Conservation (phyloP, 495 filamentous ascomycete species). For the Penicillium cataractarum region DNA sequence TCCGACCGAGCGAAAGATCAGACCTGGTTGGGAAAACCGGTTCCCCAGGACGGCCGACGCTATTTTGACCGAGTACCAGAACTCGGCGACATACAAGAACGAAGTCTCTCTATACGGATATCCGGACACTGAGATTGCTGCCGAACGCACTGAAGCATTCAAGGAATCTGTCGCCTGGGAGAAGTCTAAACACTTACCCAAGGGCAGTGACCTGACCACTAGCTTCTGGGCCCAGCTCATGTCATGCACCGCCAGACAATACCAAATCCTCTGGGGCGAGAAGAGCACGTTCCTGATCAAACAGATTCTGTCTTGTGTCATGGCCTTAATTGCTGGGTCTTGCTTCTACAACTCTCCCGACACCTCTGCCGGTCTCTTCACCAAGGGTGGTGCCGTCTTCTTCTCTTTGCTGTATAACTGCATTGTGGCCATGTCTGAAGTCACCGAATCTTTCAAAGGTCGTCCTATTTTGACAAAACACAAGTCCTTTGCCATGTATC, state of each 20-base stretch:
- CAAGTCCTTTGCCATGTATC: slow-evolving; percentile 72
- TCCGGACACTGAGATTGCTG: slow-evolving; percentile 44
- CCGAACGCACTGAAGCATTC: slow-evolving; percentile 50
- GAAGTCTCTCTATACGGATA: slow-evolving; percentile 52
- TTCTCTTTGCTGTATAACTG: slow-evolving; percentile 74
- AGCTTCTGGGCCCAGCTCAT: slow-evolving; percentile 59
- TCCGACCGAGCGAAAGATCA: slow-evolving; percentile 63
- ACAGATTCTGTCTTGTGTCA: slow-evolving; percentile 43
- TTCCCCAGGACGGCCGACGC: slow-evolving; percentile 50
- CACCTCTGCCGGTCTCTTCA: slow-evolving; percentile 48
- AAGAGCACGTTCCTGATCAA: slow-evolving; percentile 62
- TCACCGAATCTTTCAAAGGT: slow-evolving; percentile 67
- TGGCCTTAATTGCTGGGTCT: slow-evolving; percentile 45
- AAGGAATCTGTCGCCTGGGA: slow-evolving; percentile 47
- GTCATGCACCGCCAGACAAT: slow-evolving; percentile 54
- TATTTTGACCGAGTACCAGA: slow-evolving; percentile 43
- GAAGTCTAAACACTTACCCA: slow-evolving; percentile 37
- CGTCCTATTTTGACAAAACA: slow-evolving; percentile 76
- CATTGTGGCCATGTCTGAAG: slow-evolving; percentile 69
- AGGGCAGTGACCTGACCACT: slow-evolving; percentile 56
- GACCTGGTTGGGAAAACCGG: slow-evolving; percentile 50
- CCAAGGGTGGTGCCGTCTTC: slow-evolving; percentile 61
- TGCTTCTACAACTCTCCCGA: slow-evolving; percentile 42
- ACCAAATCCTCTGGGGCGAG: slow-evolving; percentile 62
- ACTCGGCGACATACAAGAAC: slow-evolving; percentile 33